Evolutionary conservation across 1,284 basidiomycete genomes (phyloP).

Genomic region (Ceratobasidium sp.): DNA sequence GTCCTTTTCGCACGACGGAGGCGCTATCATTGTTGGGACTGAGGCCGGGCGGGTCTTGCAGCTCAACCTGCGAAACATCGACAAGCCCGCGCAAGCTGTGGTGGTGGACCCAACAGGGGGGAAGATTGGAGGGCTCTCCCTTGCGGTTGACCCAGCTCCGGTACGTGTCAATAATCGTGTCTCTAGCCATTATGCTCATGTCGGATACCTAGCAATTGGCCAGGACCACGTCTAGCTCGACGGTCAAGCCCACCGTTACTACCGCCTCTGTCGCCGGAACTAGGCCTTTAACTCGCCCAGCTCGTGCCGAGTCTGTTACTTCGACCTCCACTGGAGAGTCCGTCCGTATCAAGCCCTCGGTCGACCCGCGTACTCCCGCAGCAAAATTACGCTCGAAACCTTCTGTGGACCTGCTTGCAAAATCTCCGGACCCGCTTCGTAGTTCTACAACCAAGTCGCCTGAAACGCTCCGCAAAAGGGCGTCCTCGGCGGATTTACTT

Average conservation of each 20-base stretch:
- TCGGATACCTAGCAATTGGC: not conserved
- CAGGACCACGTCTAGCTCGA: not conserved
- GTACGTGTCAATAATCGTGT: not conserved
- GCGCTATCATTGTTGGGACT: constrained; percentile 70
- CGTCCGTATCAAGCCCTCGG: constrained; percentile 3
- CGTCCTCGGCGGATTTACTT: constrained; percentile 14
- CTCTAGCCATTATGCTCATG: not conserved
- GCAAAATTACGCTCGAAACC: constrained; percentile 14
- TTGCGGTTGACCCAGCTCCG: constrained; percentile 50
- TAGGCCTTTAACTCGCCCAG: constrained; percentile 2
- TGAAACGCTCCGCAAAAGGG: constrained; percentile 23
- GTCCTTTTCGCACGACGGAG: constrained; percentile 74
- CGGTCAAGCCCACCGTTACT: not conserved
- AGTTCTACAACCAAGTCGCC: constrained; percentile 2
- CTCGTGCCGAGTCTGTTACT: constrained; percentile 24
- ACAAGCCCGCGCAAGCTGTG: constrained; percentile 67
- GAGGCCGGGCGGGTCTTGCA: constrained; percentile 69
- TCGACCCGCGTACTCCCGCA: constrained; percentile 15
- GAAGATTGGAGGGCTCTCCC: constrained; percentile 63
- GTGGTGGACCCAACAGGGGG: constrained; percentile 61
- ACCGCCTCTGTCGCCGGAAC: not conserved
- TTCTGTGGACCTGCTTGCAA: constrained; percentile 9
- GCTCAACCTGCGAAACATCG: constrained; percentile 69
- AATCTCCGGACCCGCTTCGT: constrained; percentile 24
- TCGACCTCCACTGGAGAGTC: constrained; percentile 22